Percentiles rank a stretch among this genome's conserved stretches.
phyloP scores from a whole-genome alignment of 345 rosid species.

The Camelina laxa region DNA sequence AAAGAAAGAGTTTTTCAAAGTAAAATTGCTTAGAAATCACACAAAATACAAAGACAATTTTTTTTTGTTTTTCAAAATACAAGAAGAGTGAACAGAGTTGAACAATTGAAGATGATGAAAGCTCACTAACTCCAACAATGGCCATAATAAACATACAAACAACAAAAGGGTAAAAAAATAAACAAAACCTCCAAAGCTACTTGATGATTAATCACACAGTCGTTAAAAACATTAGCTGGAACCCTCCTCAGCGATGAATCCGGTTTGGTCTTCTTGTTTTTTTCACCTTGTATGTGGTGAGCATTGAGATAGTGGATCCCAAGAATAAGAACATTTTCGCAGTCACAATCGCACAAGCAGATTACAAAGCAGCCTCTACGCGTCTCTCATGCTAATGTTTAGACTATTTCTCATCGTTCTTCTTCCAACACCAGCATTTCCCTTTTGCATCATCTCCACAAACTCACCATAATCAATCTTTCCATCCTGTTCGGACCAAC shows the following conservation, averaged over 20 bases:
- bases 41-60: conserved; percentile 16
- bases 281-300: conserved; percentile 14
- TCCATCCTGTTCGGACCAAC: conserved; percentile 66
- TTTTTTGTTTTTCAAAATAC: conserved; percentile 20
- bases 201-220: conserved; percentile 16
- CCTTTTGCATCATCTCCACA: conserved; percentile 99
- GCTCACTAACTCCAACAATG: conserved; percentile 40
- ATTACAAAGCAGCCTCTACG: conserved; percentile 10
- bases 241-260: conserved; percentile 11
- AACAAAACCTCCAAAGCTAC: conserved; percentile 25
- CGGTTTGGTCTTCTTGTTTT: conserved; percentile 13
- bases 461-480: conserved; percentile 95
- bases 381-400: conserved; percentile 93
- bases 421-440: conserved; percentile 91
- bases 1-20: neutral
- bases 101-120: conserved; percentile 23
- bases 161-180: conserved; percentile 8
- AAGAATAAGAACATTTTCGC: conserved; percentile 7
- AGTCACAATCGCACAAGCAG: conserved; percentile 15
- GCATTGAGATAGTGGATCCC: conserved; percentile 15
- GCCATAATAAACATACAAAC: conserved; percentile 24
- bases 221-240: conserved; percentile 32
- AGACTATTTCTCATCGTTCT: conserved; percentile 96
- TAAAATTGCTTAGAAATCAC: conserved; percentile 34
- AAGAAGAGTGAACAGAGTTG: conserved; percentile 14